These are phyloP conservation scores for Chrysophaeum taylorii DNA, from an alignment of 352 stramenopile genomes.

Conservation along the genomic window DNA sequence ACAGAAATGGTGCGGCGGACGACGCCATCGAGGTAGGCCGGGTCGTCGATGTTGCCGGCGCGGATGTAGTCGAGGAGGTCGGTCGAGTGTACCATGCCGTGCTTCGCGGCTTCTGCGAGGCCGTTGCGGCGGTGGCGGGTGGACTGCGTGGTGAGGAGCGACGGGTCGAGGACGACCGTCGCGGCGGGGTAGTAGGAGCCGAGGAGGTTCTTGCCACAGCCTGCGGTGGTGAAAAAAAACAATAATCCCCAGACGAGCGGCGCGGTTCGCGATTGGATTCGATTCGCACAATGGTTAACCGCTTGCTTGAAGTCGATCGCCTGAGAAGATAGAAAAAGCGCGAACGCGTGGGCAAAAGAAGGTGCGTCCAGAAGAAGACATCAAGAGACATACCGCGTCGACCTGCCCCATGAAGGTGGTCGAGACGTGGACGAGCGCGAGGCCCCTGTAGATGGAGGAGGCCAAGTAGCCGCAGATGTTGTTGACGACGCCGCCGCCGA, in stretches of 20 bases:
- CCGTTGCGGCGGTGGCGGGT: conserved; percentile 55
- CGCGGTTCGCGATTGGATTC: no score
- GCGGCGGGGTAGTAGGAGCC: conserved; percentile 29
- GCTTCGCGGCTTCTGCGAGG: conserved; percentile 71
- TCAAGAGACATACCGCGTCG: no score
- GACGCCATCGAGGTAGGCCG: conserved; percentile 64
- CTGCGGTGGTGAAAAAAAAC: no score
- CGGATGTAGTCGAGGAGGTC: conserved; percentile 26
- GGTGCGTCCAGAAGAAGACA: no score
- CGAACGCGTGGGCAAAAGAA: no score
- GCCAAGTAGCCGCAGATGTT: conserved; percentile 28
- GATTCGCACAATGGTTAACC: conserved; percentile 28
- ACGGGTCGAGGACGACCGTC: conserved; percentile 56
- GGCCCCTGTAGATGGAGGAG: conserved; percentile 26
- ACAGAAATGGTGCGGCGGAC: conserved; percentile 63
- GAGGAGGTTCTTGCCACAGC: conserved; percentile 32
- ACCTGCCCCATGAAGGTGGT: conserved; percentile 30
- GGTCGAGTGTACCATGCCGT: conserved; percentile 34
- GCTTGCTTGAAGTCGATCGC: conserved; percentile 35
- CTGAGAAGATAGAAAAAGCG: no score
- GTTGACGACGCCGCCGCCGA: conserved; percentile 28
- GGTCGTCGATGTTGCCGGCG: conserved; percentile 65
- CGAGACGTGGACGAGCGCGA: conserved; percentile 25
- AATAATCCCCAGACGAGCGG: no score
- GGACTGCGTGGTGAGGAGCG: conserved; percentile 58